Conservation (phyloP, 176 grass and related monocot genomes). For the Musa schizocarpa region DNA sequence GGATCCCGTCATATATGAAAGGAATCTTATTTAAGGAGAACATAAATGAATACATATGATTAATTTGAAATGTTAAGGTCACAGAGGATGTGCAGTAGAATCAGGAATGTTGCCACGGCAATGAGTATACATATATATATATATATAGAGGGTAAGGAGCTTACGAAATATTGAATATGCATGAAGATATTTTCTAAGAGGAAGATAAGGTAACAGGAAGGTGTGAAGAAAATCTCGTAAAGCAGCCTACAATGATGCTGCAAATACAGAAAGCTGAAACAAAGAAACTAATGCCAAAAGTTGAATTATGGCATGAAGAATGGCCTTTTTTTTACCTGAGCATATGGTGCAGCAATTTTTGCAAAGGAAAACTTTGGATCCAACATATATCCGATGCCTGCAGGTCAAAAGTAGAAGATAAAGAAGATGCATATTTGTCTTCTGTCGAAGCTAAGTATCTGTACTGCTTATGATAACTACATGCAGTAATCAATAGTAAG, state of each 20-base stretch:
- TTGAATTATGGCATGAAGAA: neutral
- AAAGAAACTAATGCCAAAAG: neutral
- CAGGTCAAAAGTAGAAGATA: constrained; percentile 13
- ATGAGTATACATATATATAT: no score
- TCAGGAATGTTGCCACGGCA: no score
- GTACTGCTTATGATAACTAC: neutral
- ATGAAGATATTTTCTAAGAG: neutral
- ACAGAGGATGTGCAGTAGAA: no score
- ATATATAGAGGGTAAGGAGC: neutral
- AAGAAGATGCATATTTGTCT: neutral
- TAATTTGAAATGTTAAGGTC: neutral
- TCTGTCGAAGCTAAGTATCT: neutral
- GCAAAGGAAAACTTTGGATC: constrained; percentile 96
- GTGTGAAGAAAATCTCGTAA: no score
- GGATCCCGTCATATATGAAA: neutral
- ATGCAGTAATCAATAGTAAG: no score
- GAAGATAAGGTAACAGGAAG: no score
- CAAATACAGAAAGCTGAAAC: no score
- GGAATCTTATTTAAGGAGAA: neutral
- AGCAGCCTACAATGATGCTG: no score
- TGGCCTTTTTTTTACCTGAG: constrained; percentile 38
- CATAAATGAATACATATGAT: neutral
- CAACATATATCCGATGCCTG: constrained; percentile 83
- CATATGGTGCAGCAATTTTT: constrained; percentile 83
- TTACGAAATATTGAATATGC: neutral